Percentiles rank a stretch among this genome's conserved stretches.
These are phyloP conservation scores for Candida succiphila DNA, from an alignment of 805 yeast genomes.

Conservation along the genomic window DNA sequence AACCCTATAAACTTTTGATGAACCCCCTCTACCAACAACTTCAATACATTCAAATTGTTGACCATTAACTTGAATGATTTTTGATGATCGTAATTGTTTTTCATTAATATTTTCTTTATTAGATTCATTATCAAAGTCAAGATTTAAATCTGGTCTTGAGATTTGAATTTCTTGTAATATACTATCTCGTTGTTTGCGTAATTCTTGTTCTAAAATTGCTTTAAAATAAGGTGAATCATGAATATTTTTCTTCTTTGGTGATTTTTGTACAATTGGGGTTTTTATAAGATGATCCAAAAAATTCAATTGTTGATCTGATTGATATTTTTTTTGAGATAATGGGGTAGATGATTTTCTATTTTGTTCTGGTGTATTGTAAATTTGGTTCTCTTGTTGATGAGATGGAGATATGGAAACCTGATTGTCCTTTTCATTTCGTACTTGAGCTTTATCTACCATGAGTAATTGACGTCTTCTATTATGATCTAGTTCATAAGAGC, in stretches of 20 bases:
- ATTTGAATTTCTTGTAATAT: constrained; percentile 7
- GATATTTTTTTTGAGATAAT: constrained; percentile 10
- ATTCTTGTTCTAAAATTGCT: constrained; percentile 9
- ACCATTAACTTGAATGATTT: constrained; percentile 33
- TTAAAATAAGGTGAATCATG: constrained; percentile 6
- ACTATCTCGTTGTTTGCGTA: constrained; percentile 10
- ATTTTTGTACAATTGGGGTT: not conserved
- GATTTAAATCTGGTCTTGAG: not conserved
- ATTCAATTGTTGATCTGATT: too few relatives aligned
- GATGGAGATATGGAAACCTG: not conserved
- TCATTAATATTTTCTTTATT: not conserved
- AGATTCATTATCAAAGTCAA: not conserved
- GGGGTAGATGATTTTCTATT: constrained; percentile 14
- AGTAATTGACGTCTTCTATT: not conserved
- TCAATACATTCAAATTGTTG: constrained; percentile 66
- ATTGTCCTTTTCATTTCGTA: not conserved
- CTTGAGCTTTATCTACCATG: not conserved
- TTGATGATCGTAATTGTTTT: not conserved
- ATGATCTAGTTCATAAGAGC: not conserved
- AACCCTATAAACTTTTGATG: constrained; percentile 83
- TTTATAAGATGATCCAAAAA: too few relatives aligned
- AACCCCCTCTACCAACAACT: constrained; percentile 76
- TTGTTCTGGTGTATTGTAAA: constrained; percentile 16
- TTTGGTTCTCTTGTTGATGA: not conserved
- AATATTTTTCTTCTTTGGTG: not conserved